These are phyloP conservation scores for Colletotrichum lupini DNA, from an alignment of 2,329 filamentous ascomycete genomes.

Conservation along the genomic window DNA sequence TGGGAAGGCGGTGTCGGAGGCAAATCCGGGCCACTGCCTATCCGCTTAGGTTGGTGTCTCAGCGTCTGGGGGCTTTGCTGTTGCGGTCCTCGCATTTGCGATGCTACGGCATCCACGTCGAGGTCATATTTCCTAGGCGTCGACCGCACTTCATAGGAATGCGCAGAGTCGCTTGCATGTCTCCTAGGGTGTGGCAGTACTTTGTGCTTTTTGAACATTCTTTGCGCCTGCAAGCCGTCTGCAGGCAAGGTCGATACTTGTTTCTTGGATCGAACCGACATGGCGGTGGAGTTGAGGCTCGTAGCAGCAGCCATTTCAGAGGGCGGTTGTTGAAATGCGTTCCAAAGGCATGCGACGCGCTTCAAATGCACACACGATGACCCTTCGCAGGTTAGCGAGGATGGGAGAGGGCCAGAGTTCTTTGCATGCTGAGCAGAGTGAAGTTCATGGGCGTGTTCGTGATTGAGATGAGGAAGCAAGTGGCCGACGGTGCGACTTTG, in stretches of 20 bases:
- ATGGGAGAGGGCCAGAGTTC: conserved; percentile 1
- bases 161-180: conserved; percentile 25
- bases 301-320: conserved; percentile 40
- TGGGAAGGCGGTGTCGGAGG: conserved; percentile 74
- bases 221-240: conserved; percentile 44
- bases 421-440: conserved; percentile 35
- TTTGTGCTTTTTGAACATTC: conserved; percentile 60
- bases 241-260: conserved; percentile 42
- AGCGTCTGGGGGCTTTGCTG: conserved; percentile 51
- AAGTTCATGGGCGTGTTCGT: conserved; percentile 16
- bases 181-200: conserved; percentile 50
- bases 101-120: conserved; percentile 34
- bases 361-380: conserved; percentile 19
- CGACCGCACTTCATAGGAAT: conserved; percentile 33
- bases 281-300: conserved; percentile 43
- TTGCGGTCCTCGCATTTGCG: conserved; percentile 43
- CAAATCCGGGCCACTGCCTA: conserved; percentile 59
- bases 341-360: conserved; percentile 2
- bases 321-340: not conserved
- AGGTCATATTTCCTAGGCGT: conserved; percentile 35
- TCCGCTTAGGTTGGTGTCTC: conserved; percentile 54
- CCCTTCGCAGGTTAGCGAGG: conserved; percentile 31
- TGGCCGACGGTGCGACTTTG: not conserved
- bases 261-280: conserved; percentile 46
- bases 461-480: not conserved